Conservation (phyloP, 2,329 filamentous ascomycete genomes). For the Neopestalotiopsis rosae region DNA sequence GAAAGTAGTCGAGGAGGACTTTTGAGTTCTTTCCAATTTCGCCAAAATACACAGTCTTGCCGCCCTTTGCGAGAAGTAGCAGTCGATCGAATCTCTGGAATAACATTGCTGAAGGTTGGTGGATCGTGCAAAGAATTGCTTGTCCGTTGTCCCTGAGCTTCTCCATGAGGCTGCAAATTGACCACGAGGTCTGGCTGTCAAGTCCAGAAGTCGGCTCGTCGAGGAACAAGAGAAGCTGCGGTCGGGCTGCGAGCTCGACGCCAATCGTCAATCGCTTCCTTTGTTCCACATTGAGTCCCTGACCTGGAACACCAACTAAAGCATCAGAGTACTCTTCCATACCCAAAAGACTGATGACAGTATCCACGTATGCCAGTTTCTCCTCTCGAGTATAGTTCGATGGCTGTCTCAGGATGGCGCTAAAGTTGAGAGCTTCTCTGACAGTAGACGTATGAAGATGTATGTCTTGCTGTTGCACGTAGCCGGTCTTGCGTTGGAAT, state of each 20-base stretch:
- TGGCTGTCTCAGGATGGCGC: slow-evolving; percentile 67
- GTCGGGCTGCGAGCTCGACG: too few species aligned
- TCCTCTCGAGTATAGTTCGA: slow-evolving; percentile 61
- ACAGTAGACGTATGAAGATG: slow-evolving; percentile 71
- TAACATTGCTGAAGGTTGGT: slow-evolving; percentile 61
- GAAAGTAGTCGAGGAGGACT: slow-evolving; percentile 57
- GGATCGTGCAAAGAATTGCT: slow-evolving; percentile 65
- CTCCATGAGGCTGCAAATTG: slow-evolving; percentile 46
- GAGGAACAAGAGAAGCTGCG: too few species aligned
- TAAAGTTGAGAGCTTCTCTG: slow-evolving; percentile 69
- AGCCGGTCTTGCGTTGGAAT: slow-evolving; percentile 83
- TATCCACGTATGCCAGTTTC: slow-evolving; percentile 72
- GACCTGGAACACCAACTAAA: slow-evolving; percentile 49
- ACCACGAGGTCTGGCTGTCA: too few species aligned
- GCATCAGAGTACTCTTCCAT: slow-evolving; percentile 71
- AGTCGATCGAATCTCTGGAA: slow-evolving; percentile 64
- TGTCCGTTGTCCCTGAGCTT: slow-evolving; percentile 56
- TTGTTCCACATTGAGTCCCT: too few species aligned
- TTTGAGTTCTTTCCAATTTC: slow-evolving; percentile 38
- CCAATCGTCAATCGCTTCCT: too few species aligned
- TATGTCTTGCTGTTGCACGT: slow-evolving; percentile 67
- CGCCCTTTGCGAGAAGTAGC: slow-evolving; percentile 40
- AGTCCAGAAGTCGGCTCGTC: too few species aligned
- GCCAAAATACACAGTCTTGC: too few species aligned
- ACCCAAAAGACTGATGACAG: slow-evolving; percentile 70